Evolutionary conservation across 1,284 basidiomycete genomes (phyloP), one percentile per base, ranked within the genome.

Genomic region (Apiotrichum siamense): DNA sequence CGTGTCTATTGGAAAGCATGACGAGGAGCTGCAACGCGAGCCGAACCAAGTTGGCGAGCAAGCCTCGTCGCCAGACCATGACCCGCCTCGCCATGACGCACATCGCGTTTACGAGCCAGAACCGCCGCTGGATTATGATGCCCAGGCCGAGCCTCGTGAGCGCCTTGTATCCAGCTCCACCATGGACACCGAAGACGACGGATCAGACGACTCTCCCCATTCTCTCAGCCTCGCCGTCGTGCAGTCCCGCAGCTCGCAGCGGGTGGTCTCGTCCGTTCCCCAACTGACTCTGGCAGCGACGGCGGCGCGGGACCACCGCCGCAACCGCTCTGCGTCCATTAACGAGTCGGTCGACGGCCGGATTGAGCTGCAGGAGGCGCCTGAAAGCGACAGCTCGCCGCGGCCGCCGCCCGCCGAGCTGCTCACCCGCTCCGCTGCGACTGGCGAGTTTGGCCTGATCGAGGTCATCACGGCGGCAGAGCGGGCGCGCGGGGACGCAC

Each of bases 201-300:
- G 35, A 3, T 31, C 18, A 4, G 31, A 43, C 33, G 44, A 45
- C 21, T 23, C 12, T 24, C 24, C 32, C n/a, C 44, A 45, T 15
- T 27, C 44, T 9, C 24, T 45, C 10, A 9, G 11, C 24, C 7
- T 37, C 4, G 44, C 35, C n/a, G 25, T 45, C n/a, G 43, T 53
- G 17, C 26, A 27, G 4, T 21, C 29, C 1, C 43, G 39, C 1
- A 39, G 44, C 18, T 20, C 40, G 23, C 38, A 24, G 5, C 13
- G 25, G 2, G 25, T 38, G 18, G 4, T 36, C 10, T 49, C 47
- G 20, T 48, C 52, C 12, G 52, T 54, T 7, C 35, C 43, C 12
- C 52, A 54, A 41, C 52, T 54, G 12, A 43, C 32, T 11, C 23
- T 35, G 3, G 47, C 52, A 2, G 52, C 52, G 10, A 54, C 26